Base-by-base conservation (phyloP, 1,284 basidiomycete genomes). In the Meira miltonrushii region DNA sequence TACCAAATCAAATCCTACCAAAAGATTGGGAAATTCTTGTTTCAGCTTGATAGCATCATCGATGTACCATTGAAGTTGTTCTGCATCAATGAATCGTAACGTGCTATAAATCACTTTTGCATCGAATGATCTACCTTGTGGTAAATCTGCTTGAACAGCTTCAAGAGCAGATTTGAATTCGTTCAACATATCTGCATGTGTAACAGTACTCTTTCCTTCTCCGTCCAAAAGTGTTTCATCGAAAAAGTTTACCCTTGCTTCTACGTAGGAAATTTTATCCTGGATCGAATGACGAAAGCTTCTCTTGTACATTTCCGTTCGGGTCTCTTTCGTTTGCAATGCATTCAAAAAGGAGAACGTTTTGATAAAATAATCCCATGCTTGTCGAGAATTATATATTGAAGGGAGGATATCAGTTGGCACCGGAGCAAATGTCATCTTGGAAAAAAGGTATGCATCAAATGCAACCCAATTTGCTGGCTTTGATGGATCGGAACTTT, bases 1-100 rank as follows among this genome's bases (percentile, higher is more conserved):
- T 11, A 89, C 88, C 17, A 90, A 81, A 79, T 90, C 88, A 67
- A 90, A 90, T 1, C 88, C 87, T 28, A 84, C 83, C 55, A 90
- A 86, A 53, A 88, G 78, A 64, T 88, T 82, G 9, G 88, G 88
- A 69, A 87, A 90, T 62, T 85, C 82, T 69, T 86, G 84, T 74
- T 88, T 89, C 59, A 90, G 80, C 8, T 80, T 77, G 54, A 90
- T 84, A 64, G 88, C 88, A 68, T 90, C 88, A 53, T 88, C 85
- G 21, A 85, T 77, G 71, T 86, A 86, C 83, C 84, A 85, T 39
- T 84, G 81, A 25, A 90, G 74, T 61, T 85, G 83, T 57, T 86
- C 84, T 13, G 80, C 77, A 1, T 83, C 80, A 52, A 87, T 79
- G 65, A 82, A 79, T 12, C 86, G 83, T 37, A 88, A 71, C 0